These are phyloP conservation scores for Lunularia cruciata DNA, from an alignment of 225 moss, liverwort and hornwort genomes.

Conservation along the genomic window DNA sequence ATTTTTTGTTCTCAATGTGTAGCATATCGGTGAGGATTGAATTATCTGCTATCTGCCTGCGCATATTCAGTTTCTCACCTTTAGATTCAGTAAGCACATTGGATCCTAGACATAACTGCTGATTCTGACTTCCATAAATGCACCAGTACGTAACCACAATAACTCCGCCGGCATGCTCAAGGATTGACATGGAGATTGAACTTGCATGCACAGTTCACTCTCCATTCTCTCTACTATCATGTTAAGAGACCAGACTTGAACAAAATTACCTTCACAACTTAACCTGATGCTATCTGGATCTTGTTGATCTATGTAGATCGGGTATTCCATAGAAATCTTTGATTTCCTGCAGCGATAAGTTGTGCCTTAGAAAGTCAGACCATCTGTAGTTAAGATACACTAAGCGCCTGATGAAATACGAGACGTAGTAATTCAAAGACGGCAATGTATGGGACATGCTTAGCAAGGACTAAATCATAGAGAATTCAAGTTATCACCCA, in stretches of 20 bases:
- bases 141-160: neutral
- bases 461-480: too few species aligned
- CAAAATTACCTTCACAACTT: slow-evolving; percentile 69
- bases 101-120: too few species aligned
- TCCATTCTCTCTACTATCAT: neutral
- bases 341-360: slow-evolving; percentile 47
- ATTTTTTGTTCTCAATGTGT: too few species aligned
- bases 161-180: neutral
- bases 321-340: slow-evolving; percentile 78
- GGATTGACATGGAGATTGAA: too few species aligned
- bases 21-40: too few species aligned
- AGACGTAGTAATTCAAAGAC: too few species aligned
- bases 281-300: slow-evolving; percentile 66
- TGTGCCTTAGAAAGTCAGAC: neutral
- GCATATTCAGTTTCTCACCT: neutral
- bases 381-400: too few species aligned
- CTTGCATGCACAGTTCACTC: neutral
- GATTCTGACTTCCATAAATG: too few species aligned
- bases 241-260: too few species aligned
- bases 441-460: too few species aligned
- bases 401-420: too few species aligned
- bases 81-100: too few species aligned
- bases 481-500: slow-evolving; percentile 34
- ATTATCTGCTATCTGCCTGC: slow-evolving; percentile 87
- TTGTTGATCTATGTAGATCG: slow-evolving; percentile 73